Evolutionary conservation across 2,329 filamentous ascomycete genomes (phyloP), one percentile per base, ranked within the genome.

Genomic region (Cercospora sp.): DNA sequence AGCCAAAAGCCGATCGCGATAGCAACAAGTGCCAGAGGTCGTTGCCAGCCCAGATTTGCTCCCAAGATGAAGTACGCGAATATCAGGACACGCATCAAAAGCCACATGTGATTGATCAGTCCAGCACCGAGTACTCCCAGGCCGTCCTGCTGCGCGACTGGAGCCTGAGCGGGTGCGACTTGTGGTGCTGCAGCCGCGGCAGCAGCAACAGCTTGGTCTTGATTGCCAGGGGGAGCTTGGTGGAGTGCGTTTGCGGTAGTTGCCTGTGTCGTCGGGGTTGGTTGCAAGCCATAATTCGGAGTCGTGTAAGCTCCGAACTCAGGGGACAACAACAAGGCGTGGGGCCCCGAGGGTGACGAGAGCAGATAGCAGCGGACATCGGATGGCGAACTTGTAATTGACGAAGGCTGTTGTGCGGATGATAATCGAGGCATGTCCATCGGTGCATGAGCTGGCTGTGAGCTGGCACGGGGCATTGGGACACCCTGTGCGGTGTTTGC

Each of bases 1-100:
- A 82, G 72, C 70, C 80, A 83, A 65, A 83, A 80, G 12, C 80
- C 71, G 3, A 77, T 64, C 0, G 78, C 81, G 26, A 82, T 78
- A 5, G 78, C 73, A 5, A 77, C 74, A 8, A 84, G 74, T 65
- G 82, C 76, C 5, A 82, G 66, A 2, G 82, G 80, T 45, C 82
- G 79, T 68, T 78, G 77, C 72, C 81, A 81, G 30, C 80, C 80
- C 20, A 80, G 78, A 66, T 82, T 82, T 5, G 82, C 78, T 23
- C 82, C 81, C 30, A 84, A 84, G 68, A 88, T 83, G 73, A 89
- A 82, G 75, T 87, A 89, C 64, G 85, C 82, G 73, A 89, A 87
- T 67, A 86, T 83, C 66, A 86, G 84, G 20, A 89, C 76, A 9
- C 87, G 84, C 60, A 88, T 78, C 26, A 88, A 82, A 2, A 89